These are phyloP conservation scores for Musa beccarii DNA, from an alignment of 176 grass and related monocot genomes.

Conservation along the genomic window DNA sequence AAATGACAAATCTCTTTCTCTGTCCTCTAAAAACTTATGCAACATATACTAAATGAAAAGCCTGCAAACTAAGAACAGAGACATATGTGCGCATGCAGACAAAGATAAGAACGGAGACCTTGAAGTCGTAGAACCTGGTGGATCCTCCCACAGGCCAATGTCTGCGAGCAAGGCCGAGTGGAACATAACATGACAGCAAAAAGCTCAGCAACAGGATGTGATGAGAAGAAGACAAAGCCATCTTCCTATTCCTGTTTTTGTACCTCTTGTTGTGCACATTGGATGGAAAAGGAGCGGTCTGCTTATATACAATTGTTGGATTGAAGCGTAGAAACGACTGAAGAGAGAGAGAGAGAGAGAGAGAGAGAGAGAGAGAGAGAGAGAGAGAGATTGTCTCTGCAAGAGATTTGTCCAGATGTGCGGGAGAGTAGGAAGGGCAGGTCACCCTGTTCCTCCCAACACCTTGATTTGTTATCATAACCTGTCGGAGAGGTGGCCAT, in stretches of 20 bases:
- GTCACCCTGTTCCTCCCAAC: conserved; percentile 1
- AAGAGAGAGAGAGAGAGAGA: too few species aligned
- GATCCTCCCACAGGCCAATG: conserved; percentile 11
- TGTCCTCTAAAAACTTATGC: too few species aligned
- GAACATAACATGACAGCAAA: not conserved
- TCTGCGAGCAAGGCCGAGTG: not conserved
- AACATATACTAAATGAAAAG: too few species aligned
- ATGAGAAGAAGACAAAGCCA: not conserved
- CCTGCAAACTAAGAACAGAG: too few species aligned
- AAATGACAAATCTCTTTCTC: too few species aligned
- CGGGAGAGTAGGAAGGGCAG: conserved; percentile 7
- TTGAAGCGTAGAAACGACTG: not conserved
- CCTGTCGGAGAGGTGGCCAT: conserved; percentile 8
- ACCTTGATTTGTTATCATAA: conserved; percentile 5
- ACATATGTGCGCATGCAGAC: too few species aligned
- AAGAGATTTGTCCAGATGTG: not conserved
- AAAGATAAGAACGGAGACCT: not conserved
- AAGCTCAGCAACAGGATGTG: too few species aligned
- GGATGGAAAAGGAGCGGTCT: not conserved
- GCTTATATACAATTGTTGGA: not conserved
- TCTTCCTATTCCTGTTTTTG: not conserved
- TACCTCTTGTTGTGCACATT: not conserved
- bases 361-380: not conserved
- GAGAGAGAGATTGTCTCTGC: not conserved
- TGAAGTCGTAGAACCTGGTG: conserved; percentile 18